Conservation (phyloP, 805 yeast genomes). For the Metschnikowia henanensis region DNA sequence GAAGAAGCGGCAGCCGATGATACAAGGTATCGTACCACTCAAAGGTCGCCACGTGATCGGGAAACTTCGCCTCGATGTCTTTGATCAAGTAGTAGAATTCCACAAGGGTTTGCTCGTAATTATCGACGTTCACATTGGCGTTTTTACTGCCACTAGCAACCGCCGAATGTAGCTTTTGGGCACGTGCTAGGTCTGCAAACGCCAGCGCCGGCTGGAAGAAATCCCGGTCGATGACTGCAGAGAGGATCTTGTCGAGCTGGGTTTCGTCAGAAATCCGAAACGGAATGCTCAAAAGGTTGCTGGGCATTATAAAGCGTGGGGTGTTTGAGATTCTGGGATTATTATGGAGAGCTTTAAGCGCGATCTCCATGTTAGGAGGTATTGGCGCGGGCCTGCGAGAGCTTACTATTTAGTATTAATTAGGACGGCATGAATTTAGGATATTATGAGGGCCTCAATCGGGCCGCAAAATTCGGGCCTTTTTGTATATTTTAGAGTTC, state of each 20-base stretch:
- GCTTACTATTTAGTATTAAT: no score
- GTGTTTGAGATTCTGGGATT: no score
- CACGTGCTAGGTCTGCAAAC: slow-evolving; percentile 39
- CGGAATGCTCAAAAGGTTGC: slow-evolving; percentile 11
- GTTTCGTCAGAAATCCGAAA: slow-evolving; percentile 7
- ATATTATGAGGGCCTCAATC: no score
- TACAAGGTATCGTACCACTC: slow-evolving; percentile 70
- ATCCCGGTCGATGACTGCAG: slow-evolving; percentile 48
- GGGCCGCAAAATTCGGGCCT: no score
- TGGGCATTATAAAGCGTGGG: no score
- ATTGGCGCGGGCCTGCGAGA: no score
- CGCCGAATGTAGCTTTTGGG: slow-evolving; percentile 46
- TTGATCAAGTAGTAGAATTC: slow-evolving; percentile 49
- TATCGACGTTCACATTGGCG: slow-evolving; percentile 17
- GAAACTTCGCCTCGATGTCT: slow-evolving; percentile 55
- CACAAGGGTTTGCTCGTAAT: slow-evolving; percentile 30
- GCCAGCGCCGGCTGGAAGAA: slow-evolving; percentile 38
- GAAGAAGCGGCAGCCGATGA: slow-evolving; percentile 19
- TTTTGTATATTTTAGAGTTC: no score
- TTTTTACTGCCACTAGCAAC: slow-evolving; percentile 32
- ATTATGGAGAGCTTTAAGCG: no score
- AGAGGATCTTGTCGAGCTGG: slow-evolving; percentile 25
- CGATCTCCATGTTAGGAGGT: no score
- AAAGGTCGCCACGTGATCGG: slow-evolving; percentile 58
- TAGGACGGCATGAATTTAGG: no score